Evolutionary conservation across 345 rosid species (phyloP).

Genomic region (Lepidium aucheri): DNA sequence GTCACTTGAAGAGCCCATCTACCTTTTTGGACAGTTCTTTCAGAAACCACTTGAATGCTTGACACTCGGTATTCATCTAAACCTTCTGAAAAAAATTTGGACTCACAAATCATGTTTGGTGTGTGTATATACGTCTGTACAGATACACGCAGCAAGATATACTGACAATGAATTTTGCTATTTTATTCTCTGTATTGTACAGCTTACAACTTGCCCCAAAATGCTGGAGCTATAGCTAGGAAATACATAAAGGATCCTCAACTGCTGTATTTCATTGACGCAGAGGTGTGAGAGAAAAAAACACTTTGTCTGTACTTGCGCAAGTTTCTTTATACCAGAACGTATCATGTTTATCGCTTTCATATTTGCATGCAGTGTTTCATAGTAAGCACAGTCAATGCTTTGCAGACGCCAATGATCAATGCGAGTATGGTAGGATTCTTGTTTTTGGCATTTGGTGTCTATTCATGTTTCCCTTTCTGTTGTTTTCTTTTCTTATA

Average conservation of each 20-base stretch:
- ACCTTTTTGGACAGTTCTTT: constrained; percentile 91
- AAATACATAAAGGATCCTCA: constrained; percentile 83
- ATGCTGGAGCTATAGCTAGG: constrained; percentile 86
- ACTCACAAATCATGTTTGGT: not conserved
- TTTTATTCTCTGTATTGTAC: constrained; percentile 18
- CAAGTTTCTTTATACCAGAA: not conserved
- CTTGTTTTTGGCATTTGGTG: not conserved
- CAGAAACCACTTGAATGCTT: constrained; percentile 83
- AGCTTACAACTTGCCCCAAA: constrained; percentile 89
- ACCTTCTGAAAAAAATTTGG: not conserved
- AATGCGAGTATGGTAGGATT: constrained; percentile 83
- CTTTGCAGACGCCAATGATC: constrained; percentile 90
- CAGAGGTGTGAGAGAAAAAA: constrained; percentile 50
- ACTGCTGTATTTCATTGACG: constrained; percentile 83
- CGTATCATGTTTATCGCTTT: not conserved
- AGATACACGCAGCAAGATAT: not conserved
- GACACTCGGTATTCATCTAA: constrained; percentile 52
- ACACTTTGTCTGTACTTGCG: not conserved
- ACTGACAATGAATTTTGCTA: constrained; percentile 2
- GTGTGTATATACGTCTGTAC: not conserved
- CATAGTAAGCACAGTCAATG: constrained; percentile 87
- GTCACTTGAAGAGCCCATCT: constrained; percentile 94
- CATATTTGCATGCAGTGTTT: constrained; percentile 64
- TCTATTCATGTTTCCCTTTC: not conserved
- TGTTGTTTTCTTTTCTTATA: constrained; percentile 1